Evolutionary conservation across 805 yeast genomes (phyloP).

Genomic region (Ogataea saltuana): DNA sequence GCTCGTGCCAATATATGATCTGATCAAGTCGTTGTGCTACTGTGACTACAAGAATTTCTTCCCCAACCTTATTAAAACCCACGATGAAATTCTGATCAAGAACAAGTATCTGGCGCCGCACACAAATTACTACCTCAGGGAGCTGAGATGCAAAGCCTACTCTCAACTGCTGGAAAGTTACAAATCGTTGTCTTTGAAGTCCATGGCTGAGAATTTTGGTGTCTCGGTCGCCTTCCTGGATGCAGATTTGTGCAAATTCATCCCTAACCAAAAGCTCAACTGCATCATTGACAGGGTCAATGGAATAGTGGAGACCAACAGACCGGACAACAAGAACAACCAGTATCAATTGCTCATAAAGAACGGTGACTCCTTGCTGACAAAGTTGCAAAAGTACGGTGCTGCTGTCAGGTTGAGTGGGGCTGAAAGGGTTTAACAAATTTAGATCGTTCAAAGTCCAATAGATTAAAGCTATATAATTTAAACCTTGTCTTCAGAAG

Average conservation of each 20-base stretch:
- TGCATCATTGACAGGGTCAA: slow-evolving; percentile 95
- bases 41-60: slow-evolving; percentile 84
- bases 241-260: slow-evolving; percentile 81
- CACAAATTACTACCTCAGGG: slow-evolving; percentile 82
- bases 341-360: slow-evolving; percentile 87
- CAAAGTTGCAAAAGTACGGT: slow-evolving; percentile 94
- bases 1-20: slow-evolving; percentile 75
- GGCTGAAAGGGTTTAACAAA: slow-evolving; percentile 66
- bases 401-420: slow-evolving; percentile 97
- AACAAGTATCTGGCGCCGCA: slow-evolving; percentile 71
- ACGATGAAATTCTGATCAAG: slow-evolving; percentile 68
- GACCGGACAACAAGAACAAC: slow-evolving; percentile 94
- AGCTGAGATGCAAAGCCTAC: slow-evolving; percentile 92
- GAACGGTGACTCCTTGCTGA: slow-evolving; percentile 88
- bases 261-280: slow-evolving; percentile 90
- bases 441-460: too few species aligned
- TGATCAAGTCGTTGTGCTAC: slow-evolving; percentile 84
- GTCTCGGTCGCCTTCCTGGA: slow-evolving; percentile 88
- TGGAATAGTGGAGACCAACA: slow-evolving; percentile 91
- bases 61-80: slow-evolving; percentile 72
- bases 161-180: slow-evolving; percentile 92
- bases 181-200: slow-evolving; percentile 81
- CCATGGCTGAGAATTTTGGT: slow-evolving; percentile 94
- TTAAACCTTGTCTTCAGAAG: neutral
- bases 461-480: slow-evolving; percentile 2